Evolutionary conservation across 164 flowering plant species (phyloP), one percentile per base, ranked within the genome.

Genomic region (Liquidambar formosana): DNA sequence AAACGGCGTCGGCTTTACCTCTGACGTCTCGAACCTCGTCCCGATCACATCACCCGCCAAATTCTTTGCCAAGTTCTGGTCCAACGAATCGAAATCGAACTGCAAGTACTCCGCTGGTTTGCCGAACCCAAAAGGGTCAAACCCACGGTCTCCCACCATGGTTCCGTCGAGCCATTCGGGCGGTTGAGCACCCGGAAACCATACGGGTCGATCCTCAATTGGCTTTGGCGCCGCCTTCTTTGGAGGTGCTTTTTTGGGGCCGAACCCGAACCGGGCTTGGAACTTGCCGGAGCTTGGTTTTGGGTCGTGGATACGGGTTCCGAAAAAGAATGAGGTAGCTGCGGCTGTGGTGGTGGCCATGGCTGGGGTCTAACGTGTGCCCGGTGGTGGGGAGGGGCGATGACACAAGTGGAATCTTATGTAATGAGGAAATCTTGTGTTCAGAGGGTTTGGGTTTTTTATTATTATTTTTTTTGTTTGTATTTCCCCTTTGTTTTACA

Each of bases 51-150:
- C 97, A 0, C 99, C 99, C 3, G 94, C 89, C 62, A 61, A 0
- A 70, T 95, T 92, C 93, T 88, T 90, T 1, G 99, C 89, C 78
- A 91, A 68, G 82, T 94, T 94, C 86, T 95, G 99, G 78, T 95
- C 99, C 86, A 95, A 67, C 23, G 86, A 81, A 79, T 95, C 99
- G 43, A 73, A 59, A 0, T 95, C 99, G 73, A 48, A 95, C 80
- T 95, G 97, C 81, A 95, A 73, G 77, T 95, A 95, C 88, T 95
- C 99, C 10, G 93, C 97, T 0, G 97, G 97, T 53, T 95, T 95
- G 1, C 97, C 99, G 62, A 95, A 61, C 22, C 99, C 99, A 65
- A 95, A 93, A 0, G 99, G 99, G 84, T 95, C 99, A 70, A 95
- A 95, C 38, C 99, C 97, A 68, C 89, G 89, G 71, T 95, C 99